Percentiles rank a stretch among this genome's conserved stretches.
These are phyloP conservation scores for Endogone sp. DNA, from an alignment of 192 early-diverging fungal genomes.

Conservation along the genomic window DNA sequence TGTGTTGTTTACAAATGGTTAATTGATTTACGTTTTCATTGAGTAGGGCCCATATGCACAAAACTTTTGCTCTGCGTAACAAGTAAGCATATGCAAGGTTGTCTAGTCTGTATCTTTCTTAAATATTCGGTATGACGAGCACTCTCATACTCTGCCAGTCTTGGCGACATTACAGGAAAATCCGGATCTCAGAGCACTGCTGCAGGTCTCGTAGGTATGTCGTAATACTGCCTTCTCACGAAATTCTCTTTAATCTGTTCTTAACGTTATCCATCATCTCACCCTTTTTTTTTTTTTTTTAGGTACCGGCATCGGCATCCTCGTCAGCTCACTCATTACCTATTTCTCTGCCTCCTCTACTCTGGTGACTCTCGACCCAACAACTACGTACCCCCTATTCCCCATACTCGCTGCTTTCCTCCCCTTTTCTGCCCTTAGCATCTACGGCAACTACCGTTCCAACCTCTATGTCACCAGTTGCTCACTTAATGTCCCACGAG, in stretches of 20 bases:
- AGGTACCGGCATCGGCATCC: slow-evolving; percentile 37
- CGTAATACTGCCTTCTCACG: too few species aligned
- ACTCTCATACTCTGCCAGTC: slow-evolving; percentile 16
- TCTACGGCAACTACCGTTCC: slow-evolving; percentile 71
- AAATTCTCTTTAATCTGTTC: neutral
- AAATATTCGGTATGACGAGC: too few species aligned
- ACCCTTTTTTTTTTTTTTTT: neutral
- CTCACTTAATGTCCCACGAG: slow-evolving; percentile 54
- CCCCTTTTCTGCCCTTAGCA: slow-evolving; percentile 64
- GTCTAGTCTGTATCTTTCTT: neutral
- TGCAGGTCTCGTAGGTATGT: slow-evolving; percentile 75
- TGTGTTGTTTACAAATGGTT: neutral
- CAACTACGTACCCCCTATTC: slow-evolving; percentile 42
- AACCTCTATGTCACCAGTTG: slow-evolving; percentile 58
- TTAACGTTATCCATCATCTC: neutral
- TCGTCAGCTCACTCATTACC: slow-evolving; percentile 43
- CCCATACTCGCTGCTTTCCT: slow-evolving; percentile 60
- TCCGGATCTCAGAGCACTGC: slow-evolving; percentile 77
- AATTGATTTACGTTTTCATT: too few species aligned
- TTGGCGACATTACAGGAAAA: slow-evolving; percentile 86
- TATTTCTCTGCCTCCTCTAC: slow-evolving; percentile 2
- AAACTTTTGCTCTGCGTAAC: slow-evolving; percentile 64
- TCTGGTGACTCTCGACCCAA: neutral
- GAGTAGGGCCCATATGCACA: slow-evolving; percentile 70
- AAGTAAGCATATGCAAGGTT: slow-evolving; percentile 40